Evolutionary conservation across 805 yeast species (phyloP).

Genomic region (Saccharomyces cerevisiae): DNA sequence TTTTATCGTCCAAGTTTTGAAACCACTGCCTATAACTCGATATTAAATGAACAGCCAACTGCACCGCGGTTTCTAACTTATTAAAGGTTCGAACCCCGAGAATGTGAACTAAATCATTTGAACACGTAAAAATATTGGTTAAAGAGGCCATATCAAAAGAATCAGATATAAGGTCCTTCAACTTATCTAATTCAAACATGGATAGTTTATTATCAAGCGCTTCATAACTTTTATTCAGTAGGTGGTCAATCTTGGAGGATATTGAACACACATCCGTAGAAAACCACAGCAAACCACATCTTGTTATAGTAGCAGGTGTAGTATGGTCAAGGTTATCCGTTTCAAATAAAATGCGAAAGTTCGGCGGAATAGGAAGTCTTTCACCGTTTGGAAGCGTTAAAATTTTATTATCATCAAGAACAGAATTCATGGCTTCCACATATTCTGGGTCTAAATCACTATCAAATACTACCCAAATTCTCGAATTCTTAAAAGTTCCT

Average conservation of each 20-base stretch:
- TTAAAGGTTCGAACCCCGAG: neutral
- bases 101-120: neutral
- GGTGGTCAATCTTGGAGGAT: neutral
- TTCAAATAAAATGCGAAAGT: conserved; percentile 67
- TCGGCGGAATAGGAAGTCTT: conserved; percentile 56
- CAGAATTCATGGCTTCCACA: conserved; percentile 87
- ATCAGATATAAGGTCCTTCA: neutral
- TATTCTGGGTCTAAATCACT: conserved; percentile 92
- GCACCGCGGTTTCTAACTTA: neutral
- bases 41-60: neutral
- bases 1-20: neutral
- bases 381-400: conserved; percentile 88
- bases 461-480: conserved; percentile 80
- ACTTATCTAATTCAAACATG: neutral
- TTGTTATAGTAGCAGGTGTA: conserved; percentile 85
- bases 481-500: conserved; percentile 33
- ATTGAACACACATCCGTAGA: conserved; percentile 22
- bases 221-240: neutral
- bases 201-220: neutral
- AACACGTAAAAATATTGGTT: neutral
- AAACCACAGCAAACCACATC: conserved; percentile 85
- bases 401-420: conserved; percentile 76
- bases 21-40: neutral
- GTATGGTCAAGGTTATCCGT: conserved; percentile 57
- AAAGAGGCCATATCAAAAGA: neutral